These are phyloP conservation scores for Eleusine coracana DNA, from an alignment of 176 grass and related monocot species.

Conservation along the genomic window DNA sequence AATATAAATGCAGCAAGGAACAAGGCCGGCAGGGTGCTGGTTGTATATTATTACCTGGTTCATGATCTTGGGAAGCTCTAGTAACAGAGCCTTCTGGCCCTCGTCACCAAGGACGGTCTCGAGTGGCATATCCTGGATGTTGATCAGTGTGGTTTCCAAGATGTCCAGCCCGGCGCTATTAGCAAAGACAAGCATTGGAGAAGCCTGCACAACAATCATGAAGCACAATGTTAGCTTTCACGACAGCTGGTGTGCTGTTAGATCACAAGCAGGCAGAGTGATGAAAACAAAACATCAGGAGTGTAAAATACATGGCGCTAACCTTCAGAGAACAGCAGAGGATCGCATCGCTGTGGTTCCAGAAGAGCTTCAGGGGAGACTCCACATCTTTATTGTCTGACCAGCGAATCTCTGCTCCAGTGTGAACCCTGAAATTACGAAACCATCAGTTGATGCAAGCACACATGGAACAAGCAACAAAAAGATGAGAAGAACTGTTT, in stretches of 20 bases:
- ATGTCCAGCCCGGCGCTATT: conserved; percentile 90
- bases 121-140: conserved; percentile 82
- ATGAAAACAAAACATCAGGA: neutral
- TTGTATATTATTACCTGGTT: conserved; percentile 66
- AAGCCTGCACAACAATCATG: conserved; percentile 40
- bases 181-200: conserved; percentile 75
- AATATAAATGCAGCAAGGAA: too few species aligned
- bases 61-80: conserved; percentile 86
- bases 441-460: neutral
- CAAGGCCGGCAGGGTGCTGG: accelerated
- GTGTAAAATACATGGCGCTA: neutral
- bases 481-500: neutral
- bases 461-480: neutral
- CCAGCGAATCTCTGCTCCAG: conserved; percentile 61
- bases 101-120: conserved; percentile 72
- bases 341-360: conserved; percentile 84
- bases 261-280: neutral
- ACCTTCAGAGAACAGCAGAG: conserved; percentile 91
- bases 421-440: conserved; percentile 64
- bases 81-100: conserved; percentile 58
- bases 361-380: conserved; percentile 64
- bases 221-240: neutral
- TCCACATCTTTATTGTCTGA: conserved; percentile 46
- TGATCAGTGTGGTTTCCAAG: conserved; percentile 84
- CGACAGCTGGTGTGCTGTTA: neutral